Evolutionary conservation across 495 filamentous ascomycete genomes (phyloP).

Genomic region (Cairneyella variabilis): DNA sequence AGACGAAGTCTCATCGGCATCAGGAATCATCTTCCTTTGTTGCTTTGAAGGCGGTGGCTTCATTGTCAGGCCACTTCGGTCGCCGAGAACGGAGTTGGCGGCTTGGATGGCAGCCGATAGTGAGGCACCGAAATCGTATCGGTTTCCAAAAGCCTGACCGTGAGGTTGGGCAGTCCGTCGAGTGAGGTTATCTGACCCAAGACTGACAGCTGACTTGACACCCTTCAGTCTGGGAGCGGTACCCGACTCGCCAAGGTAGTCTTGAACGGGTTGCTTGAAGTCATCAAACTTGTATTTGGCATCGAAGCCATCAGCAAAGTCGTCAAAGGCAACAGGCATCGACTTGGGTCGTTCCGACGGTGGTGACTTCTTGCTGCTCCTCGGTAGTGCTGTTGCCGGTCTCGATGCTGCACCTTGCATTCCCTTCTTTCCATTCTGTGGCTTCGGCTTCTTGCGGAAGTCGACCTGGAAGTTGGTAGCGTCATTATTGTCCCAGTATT

Average conservation of each 20-base stretch:
- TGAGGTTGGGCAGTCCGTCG: slow-evolving; percentile 49
- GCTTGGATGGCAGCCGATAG: slow-evolving; percentile 76
- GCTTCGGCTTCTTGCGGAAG: slow-evolving; percentile 71
- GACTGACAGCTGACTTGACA: slow-evolving; percentile 39
- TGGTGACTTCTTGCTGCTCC: slow-evolving; percentile 61
- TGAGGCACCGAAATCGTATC: slow-evolving; percentile 92
- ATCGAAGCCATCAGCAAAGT: slow-evolving; percentile 59
- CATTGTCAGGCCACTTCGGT: slow-evolving; percentile 47
- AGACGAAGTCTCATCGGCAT: slow-evolving; percentile 22
- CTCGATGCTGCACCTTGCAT: slow-evolving; percentile 49
- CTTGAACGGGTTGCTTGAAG: slow-evolving; percentile 53
- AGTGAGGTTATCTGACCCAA: slow-evolving; percentile 46
- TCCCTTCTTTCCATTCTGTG: slow-evolving; percentile 51
- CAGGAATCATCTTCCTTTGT: slow-evolving; percentile 27
- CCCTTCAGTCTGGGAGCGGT: slow-evolving; percentile 43
- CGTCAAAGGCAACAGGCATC: slow-evolving; percentile 61
- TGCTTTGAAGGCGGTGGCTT: slow-evolving; percentile 31
- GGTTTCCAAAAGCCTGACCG: slow-evolving; percentile 78
- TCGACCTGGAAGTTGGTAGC: slow-evolving; percentile 86
- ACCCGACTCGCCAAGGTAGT: slow-evolving; percentile 48
- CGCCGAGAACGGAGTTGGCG: slow-evolving; percentile 49
- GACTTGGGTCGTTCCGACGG: slow-evolving; percentile 49
- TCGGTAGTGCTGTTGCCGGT: slow-evolving; percentile 59
- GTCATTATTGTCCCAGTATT: slow-evolving; percentile 94
- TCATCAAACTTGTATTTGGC: slow-evolving; percentile 47